Evolutionary conservation across 1,139 yeast genomes (phyloP).

Genomic region (Pichia inconspicua): DNA sequence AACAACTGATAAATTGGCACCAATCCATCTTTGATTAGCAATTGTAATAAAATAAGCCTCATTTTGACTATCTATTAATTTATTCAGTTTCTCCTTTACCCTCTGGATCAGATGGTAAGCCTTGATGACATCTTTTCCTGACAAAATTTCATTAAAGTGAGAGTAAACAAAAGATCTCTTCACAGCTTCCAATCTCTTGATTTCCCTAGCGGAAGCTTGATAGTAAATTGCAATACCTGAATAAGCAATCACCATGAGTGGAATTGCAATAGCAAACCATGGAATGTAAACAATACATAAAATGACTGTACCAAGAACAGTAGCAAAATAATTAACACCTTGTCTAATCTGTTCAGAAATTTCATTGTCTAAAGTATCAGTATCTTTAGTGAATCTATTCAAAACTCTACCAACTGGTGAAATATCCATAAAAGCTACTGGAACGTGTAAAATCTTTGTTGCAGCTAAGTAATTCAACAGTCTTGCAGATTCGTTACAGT

Average conservation of each 20-base stretch:
- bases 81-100: constrained; percentile 44
- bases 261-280: constrained; percentile 54
- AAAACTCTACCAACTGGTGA: constrained; percentile 56
- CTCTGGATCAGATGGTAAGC: constrained; percentile 39
- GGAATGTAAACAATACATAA: constrained; percentile 69
- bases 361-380: constrained; percentile 54
- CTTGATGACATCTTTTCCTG: constrained; percentile 65
- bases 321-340: constrained; percentile 41
- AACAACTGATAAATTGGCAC: constrained; percentile 52
- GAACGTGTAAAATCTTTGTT: constrained; percentile 40
- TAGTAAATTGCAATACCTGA: constrained; percentile 51
- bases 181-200: constrained; percentile 73
- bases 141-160: constrained; percentile 66
- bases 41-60: constrained; percentile 62
- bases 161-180: constrained; percentile 71
- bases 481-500: constrained; percentile 44
- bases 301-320: constrained; percentile 54
- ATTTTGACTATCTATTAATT: constrained; percentile 53
- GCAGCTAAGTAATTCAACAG: constrained; percentile 38
- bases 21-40: constrained; percentile 76
- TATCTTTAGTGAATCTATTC: constrained; percentile 55
- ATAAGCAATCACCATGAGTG: constrained; percentile 42
- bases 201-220: constrained; percentile 66
- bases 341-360: constrained; percentile 45
- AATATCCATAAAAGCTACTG: constrained; percentile 52